Base-by-base conservation (phyloP, 2,329 filamentous ascomycete species). In the Fusarium equiseti region DNA sequence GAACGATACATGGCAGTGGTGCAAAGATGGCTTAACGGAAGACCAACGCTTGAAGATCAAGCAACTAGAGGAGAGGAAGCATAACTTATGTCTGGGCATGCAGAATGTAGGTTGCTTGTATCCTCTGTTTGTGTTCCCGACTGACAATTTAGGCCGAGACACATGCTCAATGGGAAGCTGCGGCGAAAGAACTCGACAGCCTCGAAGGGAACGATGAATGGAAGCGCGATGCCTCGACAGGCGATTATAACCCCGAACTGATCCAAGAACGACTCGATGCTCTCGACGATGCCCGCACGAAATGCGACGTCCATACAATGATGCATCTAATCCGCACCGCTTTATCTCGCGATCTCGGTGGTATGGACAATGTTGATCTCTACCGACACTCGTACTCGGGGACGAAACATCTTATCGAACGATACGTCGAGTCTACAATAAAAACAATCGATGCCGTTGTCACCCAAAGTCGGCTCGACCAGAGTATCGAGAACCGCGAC, bases 331-430 rank as follows among this genome's bases (percentile, higher is more conserved):
- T 97, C 40, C 90, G 95, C 29, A 97, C 94, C 2, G 87, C 92
- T 3, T 81, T 98, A 51, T 93, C 91, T 42, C 90, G 95, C 46
- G 91, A 95, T 73, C 83, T 97, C 12, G 95, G 93, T 10, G 92
- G 92, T 54, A 97, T 98, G 91, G 93, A 92, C 66, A 92, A 94
- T 75, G 86, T 91, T 44, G 87, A 90, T 55, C 85, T 98, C 3
- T 98, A 98, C 81, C 90, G 90, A 59, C 92, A 96, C 77, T 92
- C 92, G 0, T 91, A 96, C 76, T 87, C 93, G 16, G 95, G 95
- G 8, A 97, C 95, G 11, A 98, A 98, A 81, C 85, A 87, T 63
- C 81, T 97, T 69, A 95, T 97, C 67, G 95, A 98, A 80, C 86
- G 88, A 35, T 98, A 98, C 75, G 95, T 97, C 66, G 88, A 92